Evolutionary conservation across 495 filamentous ascomycete species (phyloP).

Genomic region (Penicillium lagena): DNA sequence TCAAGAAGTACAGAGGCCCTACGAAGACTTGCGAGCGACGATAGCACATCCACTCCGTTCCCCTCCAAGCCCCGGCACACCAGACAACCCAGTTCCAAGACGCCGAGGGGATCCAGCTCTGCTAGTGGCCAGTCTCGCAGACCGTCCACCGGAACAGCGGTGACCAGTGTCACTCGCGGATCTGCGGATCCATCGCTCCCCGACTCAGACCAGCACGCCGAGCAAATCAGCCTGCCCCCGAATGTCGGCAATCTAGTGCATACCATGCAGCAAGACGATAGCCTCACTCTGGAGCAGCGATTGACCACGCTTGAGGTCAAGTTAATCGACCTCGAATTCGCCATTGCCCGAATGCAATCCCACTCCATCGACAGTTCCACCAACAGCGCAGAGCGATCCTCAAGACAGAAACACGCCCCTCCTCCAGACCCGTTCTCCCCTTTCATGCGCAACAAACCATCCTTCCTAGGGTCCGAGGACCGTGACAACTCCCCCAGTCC

Average conservation of each 20-base stretch:
- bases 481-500: conserved; percentile 21
- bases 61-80: neutral
- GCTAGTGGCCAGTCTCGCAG: conserved; percentile 20
- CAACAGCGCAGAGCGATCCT: conserved; percentile 5
- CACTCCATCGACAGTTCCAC: conserved; percentile 12
- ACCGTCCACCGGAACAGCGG: conserved; percentile 25
- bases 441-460: conserved; percentile 18
- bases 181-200: conserved; percentile 17
- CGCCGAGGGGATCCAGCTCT: conserved; percentile 16
- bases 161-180: conserved; percentile 22
- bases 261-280: conserved; percentile 40
- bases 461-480: conserved; percentile 8
- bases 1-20: conserved; percentile 28
- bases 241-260: conserved; percentile 37
- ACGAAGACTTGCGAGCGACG: conserved; percentile 13
- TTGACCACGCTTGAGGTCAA: conserved; percentile 49
- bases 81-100: conserved; percentile 19
- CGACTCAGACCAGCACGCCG: conserved; percentile 9
- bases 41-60: too few species aligned
- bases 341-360: conserved; percentile 46
- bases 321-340: conserved; percentile 49
- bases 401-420: conserved; percentile 9
- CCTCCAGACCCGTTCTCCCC: conserved; percentile 6
- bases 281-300: conserved; percentile 43
- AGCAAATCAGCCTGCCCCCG: conserved; percentile 25